These are phyloP conservation scores for Microbotryomycetes sp. DNA, from an alignment of 1,284 basidiomycete genomes.

Conservation along the genomic window DNA sequence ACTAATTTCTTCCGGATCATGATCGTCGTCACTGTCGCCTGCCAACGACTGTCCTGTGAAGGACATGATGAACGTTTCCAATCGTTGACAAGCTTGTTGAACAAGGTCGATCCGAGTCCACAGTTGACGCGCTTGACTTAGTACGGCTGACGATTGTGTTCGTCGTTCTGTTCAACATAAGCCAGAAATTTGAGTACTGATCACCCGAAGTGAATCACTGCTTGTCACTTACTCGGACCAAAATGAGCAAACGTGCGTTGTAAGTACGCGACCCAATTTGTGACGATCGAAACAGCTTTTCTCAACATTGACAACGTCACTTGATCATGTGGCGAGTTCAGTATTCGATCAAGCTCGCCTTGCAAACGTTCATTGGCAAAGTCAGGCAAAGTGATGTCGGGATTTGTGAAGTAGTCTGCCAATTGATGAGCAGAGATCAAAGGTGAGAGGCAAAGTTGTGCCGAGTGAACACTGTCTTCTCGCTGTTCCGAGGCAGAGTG, in stretches of 20 bases:
- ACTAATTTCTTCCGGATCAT: conserved; percentile 17
- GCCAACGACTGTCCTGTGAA: neutral
- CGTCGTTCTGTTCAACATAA: conserved; percentile 14
- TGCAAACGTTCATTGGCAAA: conserved; percentile 9
- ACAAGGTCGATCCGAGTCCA: conserved; percentile 23
- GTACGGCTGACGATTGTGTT: neutral
- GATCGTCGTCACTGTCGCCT: neutral
- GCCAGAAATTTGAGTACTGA: too few relatives aligned
- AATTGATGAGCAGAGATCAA: conserved; percentile 16
- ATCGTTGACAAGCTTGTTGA: conserved; percentile 19
- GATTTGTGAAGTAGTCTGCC: conserved; percentile 12
- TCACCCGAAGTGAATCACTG: too few relatives aligned
- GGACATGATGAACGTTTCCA: conserved; percentile 23
- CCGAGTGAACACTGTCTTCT: conserved; percentile 12
- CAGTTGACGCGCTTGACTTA: conserved; percentile 19
- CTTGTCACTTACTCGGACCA: neutral
- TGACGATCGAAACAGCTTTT: neutral
- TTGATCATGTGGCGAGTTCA: neutral
- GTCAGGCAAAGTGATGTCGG: conserved; percentile 15
- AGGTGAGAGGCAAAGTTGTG: conserved; percentile 2
- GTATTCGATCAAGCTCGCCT: conserved; percentile 1
- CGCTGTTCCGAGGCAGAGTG: conserved; percentile 8
- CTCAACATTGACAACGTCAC: neutral
- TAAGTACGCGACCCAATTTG: conserved; percentile 15
- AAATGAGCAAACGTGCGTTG: conserved; percentile 21